A percentile compares a stretch with the other conserved stretches of the same genome.
Conservation (phyloP, 441 rosid species). For the Corymbia citriodora region DNA sequence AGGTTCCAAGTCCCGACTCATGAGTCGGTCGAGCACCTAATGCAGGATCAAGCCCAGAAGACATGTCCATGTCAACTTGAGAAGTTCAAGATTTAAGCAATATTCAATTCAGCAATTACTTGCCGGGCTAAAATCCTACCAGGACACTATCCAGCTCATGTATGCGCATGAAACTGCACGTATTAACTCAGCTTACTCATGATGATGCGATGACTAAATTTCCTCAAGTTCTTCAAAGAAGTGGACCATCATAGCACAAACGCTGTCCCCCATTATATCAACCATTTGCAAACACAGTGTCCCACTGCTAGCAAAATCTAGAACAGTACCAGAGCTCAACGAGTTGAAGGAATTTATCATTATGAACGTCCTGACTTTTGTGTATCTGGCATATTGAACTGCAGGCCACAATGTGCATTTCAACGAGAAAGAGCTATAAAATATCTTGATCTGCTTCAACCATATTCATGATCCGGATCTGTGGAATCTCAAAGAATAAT, state of each 20-base stretch:
- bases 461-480: not conserved
- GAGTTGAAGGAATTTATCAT: not conserved
- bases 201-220: not conserved
- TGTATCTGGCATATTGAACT: not conserved
- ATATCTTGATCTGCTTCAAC: not conserved
- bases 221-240: not conserved
- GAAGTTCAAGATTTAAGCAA: not conserved
- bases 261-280: not conserved
- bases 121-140: not conserved
- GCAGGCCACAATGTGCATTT: not conserved
- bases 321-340: not conserved
- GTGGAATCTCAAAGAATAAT: not conserved
- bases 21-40: not conserved
- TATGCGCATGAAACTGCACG: not conserved
- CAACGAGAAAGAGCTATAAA: not conserved
- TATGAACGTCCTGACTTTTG: not conserved
- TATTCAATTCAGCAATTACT: not conserved
- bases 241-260: not conserved
- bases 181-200: not conserved
- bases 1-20: not conserved
- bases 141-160: not conserved
- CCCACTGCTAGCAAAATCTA: not conserved
- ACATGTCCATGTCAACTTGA: not conserved
- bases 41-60: not conserved
- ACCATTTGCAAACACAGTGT: not conserved